Evolutionary conservation across 208 protist species (phyloP).

Genomic region (Blechomonas ayalai): DNA sequence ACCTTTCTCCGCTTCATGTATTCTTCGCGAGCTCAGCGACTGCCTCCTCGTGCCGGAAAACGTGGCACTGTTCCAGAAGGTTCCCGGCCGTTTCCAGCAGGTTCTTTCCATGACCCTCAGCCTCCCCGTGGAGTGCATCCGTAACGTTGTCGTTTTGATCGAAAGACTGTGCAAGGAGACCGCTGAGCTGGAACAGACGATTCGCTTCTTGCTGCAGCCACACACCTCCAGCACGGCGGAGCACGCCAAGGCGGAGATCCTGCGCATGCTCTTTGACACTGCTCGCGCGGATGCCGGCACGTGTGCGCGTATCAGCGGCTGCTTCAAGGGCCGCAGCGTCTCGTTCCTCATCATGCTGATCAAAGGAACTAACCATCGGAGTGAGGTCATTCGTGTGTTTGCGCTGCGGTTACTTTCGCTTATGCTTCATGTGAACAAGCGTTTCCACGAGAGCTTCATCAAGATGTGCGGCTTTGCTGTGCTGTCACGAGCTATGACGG

Average conservation of each 20-base stretch:
- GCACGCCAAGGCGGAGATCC: slow-evolving; percentile 57
- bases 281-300: slow-evolving; percentile 52
- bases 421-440: slow-evolving; percentile 52
- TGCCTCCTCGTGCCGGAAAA: slow-evolving; percentile 56
- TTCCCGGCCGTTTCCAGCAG: slow-evolving; percentile 39
- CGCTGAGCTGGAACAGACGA: slow-evolving; percentile 46
- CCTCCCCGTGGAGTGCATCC: slow-evolving; percentile 66
- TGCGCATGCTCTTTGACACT: slow-evolving; percentile 89
- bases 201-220: slow-evolving; percentile 53
- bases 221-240: slow-evolving; percentile 19
- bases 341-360: slow-evolving; percentile 62
- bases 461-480: slow-evolving; percentile 64
- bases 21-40: slow-evolving; percentile 84
- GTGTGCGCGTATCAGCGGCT: slow-evolving; percentile 52
- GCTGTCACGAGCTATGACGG: slow-evolving; percentile 49
- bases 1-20: slow-evolving; percentile 32
- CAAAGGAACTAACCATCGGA: slow-evolving; percentile 61
- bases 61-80: slow-evolving; percentile 41
- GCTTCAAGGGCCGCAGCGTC: slow-evolving; percentile 38
- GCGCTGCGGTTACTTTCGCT: slow-evolving; percentile 75
- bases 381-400: slow-evolving; percentile 72
- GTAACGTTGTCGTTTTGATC: slow-evolving; percentile 64
- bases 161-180: slow-evolving; percentile 80
- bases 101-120: slow-evolving; percentile 42
- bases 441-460: slow-evolving; percentile 46